Evolutionary conservation across 306 rosid species (phyloP), one percentile per base, ranked within the genome.

Genomic region (Vigna trinervia): DNA sequence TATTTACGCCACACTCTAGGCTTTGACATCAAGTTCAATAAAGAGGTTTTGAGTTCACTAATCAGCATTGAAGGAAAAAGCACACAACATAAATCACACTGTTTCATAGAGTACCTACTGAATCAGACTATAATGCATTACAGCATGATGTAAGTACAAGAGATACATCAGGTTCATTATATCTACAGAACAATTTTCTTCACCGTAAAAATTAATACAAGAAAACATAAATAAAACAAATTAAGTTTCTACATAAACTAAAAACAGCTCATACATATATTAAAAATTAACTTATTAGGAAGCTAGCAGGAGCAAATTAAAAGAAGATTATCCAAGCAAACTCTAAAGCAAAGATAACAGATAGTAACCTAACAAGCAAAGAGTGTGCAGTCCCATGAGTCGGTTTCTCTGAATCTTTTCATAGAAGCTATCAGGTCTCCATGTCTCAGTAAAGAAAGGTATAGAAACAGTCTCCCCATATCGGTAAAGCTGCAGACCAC

Each of bases 401-500:
- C 86, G 84, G 79, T 94, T 94, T 32, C 64, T 82, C 56, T 88
- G 88, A 82, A 94, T 94, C 85, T 94, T 94, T 82, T 90, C 90
- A 46, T 92, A 94, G 81, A 94, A 94, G 73, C 96, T 92, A 87
- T 88, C 93, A 20, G 98, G 98, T 48, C 89, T 92, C 98, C 97
- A 92, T 4, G 98, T 85, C 3, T 90, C 87, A 0, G 96, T 89
- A 76, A 92, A 92, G 84, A 92, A 92, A 0, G 98, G 98, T 41
- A 94, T 83, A 0, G 97, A 92, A 69, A 94, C 86, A 1, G 94
- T 90, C 82, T 94, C 96, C 6, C 97, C 98, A 38, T 92, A 94
- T 32, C 91, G 95, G 79, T 94, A 94, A 20, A 92, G 84, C 77
- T 94, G 98, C 12, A 92, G 80, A 32, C 98, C 98, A 58, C 98